phyloP scores from a whole-genome alignment of 169 alveolate genomes.

The Plasmodium vinckei region DNA sequence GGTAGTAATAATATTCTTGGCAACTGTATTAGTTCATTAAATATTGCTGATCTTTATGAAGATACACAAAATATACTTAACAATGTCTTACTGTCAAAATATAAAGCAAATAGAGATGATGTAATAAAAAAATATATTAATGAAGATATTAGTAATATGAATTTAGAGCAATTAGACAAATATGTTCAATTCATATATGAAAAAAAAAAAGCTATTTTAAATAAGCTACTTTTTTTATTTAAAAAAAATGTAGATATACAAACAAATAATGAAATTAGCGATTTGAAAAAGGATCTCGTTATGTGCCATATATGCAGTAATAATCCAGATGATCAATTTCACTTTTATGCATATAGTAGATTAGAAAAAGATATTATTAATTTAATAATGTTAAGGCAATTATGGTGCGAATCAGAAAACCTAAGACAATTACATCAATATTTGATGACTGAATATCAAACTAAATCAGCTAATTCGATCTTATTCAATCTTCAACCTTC shows the following conservation, averaged over 20 bases:
- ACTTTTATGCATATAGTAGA: conserved; percentile 76
- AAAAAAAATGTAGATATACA: conserved; percentile 69
- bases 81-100: conserved; percentile 44
- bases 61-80: conserved; percentile 59
- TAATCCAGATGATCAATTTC: conserved; percentile 76
- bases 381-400: conserved; percentile 66
- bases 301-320: conserved; percentile 76
- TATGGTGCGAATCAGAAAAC: conserved; percentile 73
- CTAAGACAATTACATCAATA: conserved; percentile 50
- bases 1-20: conserved; percentile 24
- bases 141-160: conserved; percentile 51
- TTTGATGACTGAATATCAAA: conserved; percentile 49
- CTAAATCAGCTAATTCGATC: conserved; percentile 55
- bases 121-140: conserved; percentile 51
- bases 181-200: conserved; percentile 48
- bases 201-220: conserved; percentile 35
- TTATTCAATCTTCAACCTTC: conserved; percentile 26
- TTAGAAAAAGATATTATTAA: conserved; percentile 70
- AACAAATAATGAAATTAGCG: conserved; percentile 72
- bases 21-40: conserved; percentile 37
- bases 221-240: conserved; percentile 45
- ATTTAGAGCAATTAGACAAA: conserved; percentile 53
- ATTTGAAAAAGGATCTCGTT: conserved; percentile 66
- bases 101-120: conserved; percentile 55
- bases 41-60: conserved; percentile 26